Evolutionary conservation across 1,284 basidiomycete species (phyloP), one percentile per base, ranked within the genome.

Genomic region (Moniliella sp.): DNA sequence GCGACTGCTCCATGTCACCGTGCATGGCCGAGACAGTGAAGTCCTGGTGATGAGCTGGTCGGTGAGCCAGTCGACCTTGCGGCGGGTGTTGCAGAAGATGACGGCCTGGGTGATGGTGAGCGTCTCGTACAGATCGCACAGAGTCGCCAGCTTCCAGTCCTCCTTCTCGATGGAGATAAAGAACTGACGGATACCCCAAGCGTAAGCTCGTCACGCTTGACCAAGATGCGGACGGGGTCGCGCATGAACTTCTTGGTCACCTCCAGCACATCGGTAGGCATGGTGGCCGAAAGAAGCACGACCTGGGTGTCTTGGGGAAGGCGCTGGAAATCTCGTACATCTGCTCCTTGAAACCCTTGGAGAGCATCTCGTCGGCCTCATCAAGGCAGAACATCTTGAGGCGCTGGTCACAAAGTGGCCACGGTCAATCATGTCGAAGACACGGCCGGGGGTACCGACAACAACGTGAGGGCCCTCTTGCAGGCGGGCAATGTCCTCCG

Each of bases 211-310:
- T 99, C 91, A 75, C 88, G 84, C 69, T 69, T 94, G 63, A 97
- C 91, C 42, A 97, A 76, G 57, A 99, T 94, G 34, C 88, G 78
- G 50, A 97, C 81, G 15, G 83, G 84, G 61, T 99, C 88, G 30
- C 83, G 93, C 91, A 97, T 99, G 69, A 97, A 99, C 67, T 97
- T 97, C 32, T 82, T 93, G 15, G 91, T 97, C 81, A 99, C 93
- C 67, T 99, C 91, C 56, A 97, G 66, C 15, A 99, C 88, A 59
- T 99, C 91, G 59, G 91, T 82, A 0, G 88, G 88, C 29, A 97
- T 68, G 4, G 88, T 97, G 14, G 88, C 86, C 46, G 81, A 88
- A 41, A 97, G 72, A 4, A 40, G 32, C 2, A 43, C 35, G 5
- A 46, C 44, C 41, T 46, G 44, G 21, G 44, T 46, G 34, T 40